phyloP scores from a whole-genome alignment of 768 basidiomycete species.

The Tubosaeta sp. region DNA sequence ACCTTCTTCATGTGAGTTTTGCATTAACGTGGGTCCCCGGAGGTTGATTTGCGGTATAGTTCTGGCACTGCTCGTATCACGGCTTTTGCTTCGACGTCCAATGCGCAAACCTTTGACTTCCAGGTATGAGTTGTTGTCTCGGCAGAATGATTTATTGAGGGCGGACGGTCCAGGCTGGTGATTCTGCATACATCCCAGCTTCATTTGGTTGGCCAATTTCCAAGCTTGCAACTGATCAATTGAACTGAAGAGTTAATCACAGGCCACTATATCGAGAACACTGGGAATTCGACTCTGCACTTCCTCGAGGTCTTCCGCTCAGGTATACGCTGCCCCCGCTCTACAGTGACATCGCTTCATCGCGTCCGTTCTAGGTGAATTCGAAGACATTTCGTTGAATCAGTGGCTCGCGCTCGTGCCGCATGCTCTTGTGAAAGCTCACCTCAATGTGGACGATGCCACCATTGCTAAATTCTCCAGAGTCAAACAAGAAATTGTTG shows the following conservation, averaged over 20 bases:
- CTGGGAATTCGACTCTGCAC: constrained; percentile 51
- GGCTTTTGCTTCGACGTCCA: constrained; percentile 36
- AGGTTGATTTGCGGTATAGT: constrained; percentile 18
- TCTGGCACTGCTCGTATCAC: constrained; percentile 40
- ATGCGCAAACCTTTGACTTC: constrained; percentile 44
- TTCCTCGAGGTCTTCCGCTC: constrained; percentile 63
- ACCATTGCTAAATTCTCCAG: constrained; percentile 46
- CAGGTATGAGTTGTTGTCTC: constrained; percentile 23
- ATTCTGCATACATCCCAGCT: constrained; percentile 23
- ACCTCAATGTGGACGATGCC: constrained; percentile 52
- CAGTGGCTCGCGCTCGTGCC: constrained; percentile 65
- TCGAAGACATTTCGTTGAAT: constrained; percentile 53
- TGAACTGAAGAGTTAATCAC: background rate
- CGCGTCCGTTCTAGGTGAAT: constrained; percentile 32
- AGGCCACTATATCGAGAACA: constrained; percentile 70
- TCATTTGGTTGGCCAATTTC: constrained; percentile 18
- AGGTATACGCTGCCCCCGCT: constrained; percentile 26
- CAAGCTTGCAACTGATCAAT: background rate
- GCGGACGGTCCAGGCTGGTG: constrained; percentile 26
- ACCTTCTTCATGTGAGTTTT: constrained; percentile 36
- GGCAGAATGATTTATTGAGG: background rate
- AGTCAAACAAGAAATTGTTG: constrained; percentile 49
- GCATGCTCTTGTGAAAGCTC: constrained; percentile 54
- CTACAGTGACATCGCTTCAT: background rate
- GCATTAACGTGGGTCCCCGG: background rate